Percentiles rank a stretch among this genome's conserved stretches.
phyloP scores from a whole-genome alignment of 306 rosid species.

The Vicia faba region DNA sequence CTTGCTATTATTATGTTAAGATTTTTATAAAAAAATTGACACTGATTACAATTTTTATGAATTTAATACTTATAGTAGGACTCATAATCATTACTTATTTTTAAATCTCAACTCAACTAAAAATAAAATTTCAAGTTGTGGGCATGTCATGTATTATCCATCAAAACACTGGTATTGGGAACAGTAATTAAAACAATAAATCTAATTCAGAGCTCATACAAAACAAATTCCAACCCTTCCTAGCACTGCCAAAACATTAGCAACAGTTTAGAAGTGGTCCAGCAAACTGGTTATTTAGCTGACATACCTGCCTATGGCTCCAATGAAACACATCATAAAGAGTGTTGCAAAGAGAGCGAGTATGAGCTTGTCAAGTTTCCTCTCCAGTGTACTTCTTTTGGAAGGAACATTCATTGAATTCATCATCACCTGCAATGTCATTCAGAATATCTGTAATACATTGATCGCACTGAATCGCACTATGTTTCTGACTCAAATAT shows the following conservation, averaged over 20 bases:
- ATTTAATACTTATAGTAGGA: slow-evolving; percentile 5
- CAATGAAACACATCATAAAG: slow-evolving; percentile 77
- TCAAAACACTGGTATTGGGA: slow-evolving; percentile 8
- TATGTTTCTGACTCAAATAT: no score
- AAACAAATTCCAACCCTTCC: slow-evolving; percentile 24
- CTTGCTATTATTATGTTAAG: slow-evolving; percentile 6
- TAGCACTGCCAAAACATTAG: slow-evolving; percentile 17
- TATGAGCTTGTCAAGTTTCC: slow-evolving; percentile 95
- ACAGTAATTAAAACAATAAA: slow-evolving; percentile 31
- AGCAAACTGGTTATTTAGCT: slow-evolving; percentile 27
- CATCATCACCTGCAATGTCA: slow-evolving; percentile 90
- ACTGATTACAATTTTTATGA: slow-evolving; percentile 4
- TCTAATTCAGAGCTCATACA: slow-evolving; percentile 8
- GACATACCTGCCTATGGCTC: slow-evolving; percentile 85
- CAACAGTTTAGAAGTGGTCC: slow-evolving; percentile 13
- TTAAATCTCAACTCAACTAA: not conserved
- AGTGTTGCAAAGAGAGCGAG: slow-evolving; percentile 74
- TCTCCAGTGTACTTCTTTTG: slow-evolving; percentile 96
- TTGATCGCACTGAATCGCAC: no score
- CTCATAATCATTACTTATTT: not conserved
- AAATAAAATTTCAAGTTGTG: not conserved
- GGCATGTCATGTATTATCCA: not conserved
- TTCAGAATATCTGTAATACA: slow-evolving; percentile 34
- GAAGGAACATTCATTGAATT: slow-evolving; percentile 97
- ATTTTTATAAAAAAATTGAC: not conserved